Percentiles rank a stretch among this genome's conserved stretches.
These are phyloP conservation scores for Xylariaceae sp. DNA, from an alignment of 2,329 filamentous ascomycete species.

Conservation along the genomic window DNA sequence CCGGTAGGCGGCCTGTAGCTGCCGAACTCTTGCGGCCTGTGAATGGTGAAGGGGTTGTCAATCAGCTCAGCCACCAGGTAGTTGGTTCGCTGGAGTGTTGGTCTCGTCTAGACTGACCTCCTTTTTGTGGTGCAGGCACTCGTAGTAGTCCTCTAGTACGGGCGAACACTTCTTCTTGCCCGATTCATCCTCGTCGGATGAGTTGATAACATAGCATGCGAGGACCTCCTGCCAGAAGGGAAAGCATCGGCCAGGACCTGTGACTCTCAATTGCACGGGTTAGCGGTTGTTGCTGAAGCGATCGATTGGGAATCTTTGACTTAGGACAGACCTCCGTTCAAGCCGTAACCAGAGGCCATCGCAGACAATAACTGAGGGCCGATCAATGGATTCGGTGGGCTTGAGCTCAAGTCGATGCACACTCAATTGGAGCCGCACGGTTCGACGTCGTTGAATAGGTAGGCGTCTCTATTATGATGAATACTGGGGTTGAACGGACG, in stretches of 20 bases:
- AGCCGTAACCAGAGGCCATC: conserved; percentile 81
- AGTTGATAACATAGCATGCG: conserved; percentile 96
- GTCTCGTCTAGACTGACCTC: conserved; percentile 60
- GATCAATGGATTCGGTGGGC: conserved; percentile 5
- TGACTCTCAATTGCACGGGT: conserved; percentile 23
- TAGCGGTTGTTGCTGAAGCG: conserved; percentile 6
- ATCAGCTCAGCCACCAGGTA: conserved; percentile 5
- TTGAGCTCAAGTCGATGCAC: conserved; percentile 12
- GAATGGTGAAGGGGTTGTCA: conserved; percentile 1
- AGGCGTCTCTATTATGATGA: not conserved
- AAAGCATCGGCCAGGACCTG: conserved; percentile 77
- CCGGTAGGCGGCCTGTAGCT: conserved; percentile 79
- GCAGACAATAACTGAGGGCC: conserved; percentile 12
- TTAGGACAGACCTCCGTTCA: conserved; percentile 67
- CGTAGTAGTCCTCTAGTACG: conserved; percentile 92
- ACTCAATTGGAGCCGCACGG: conserved; percentile 25
- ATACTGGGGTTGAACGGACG: no score
- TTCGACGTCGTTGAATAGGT: conserved; percentile 9
- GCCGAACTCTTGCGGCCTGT: conserved; percentile 72
- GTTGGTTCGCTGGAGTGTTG: not conserved
- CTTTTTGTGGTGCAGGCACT: conserved; percentile 98
- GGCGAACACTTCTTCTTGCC: conserved; percentile 85
- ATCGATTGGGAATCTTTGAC: not conserved
- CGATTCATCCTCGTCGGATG: conserved; percentile 67
- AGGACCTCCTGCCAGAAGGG: conserved; percentile 99